phyloP scores from a whole-genome alignment of 371 early-diverging fungal genomes.

The Mortierella sp. region DNA sequence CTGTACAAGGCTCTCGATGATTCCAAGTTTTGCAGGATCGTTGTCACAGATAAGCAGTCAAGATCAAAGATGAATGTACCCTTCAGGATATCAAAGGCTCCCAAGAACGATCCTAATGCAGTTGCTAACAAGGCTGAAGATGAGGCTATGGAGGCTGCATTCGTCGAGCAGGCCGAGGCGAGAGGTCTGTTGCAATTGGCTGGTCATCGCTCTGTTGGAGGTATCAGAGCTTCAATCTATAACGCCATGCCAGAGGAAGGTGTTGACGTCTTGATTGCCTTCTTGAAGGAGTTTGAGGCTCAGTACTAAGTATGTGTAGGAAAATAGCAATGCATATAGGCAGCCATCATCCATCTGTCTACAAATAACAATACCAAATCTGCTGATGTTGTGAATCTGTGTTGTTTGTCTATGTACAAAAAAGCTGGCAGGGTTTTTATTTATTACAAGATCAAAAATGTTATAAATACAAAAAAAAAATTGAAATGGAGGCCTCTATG shows the following conservation, averaged over 20 bases:
- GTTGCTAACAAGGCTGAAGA: conserved; percentile 46
- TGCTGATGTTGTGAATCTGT: not conserved
- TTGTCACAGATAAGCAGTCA: conserved; percentile 68
- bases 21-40: conserved; percentile 74
- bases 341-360: not conserved
- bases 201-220: conserved; percentile 96
- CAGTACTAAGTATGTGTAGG: conserved; percentile 27
- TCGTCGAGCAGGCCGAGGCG: conserved; percentile 84
- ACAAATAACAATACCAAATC: too few relatives aligned
- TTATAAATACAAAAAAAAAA: not conserved
- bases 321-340: not conserved
- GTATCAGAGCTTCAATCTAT: conserved; percentile 94
- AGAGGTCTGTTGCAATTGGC: conserved; percentile 87
- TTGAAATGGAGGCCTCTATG: too few relatives aligned
- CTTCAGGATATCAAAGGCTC: conserved; percentile 75
- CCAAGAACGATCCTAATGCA: conserved; percentile 19
- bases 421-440: not conserved
- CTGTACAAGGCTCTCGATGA: conserved; percentile 82
- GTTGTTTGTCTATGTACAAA: not conserved
- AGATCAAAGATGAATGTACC: conserved; percentile 95
- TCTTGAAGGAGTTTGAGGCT: conserved; percentile 84
- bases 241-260: conserved; percentile 93
- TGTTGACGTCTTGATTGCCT: conserved; percentile 79
- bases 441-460: not conserved
- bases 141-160: conserved; percentile 81